These are phyloP conservation scores for Lepidium africanum DNA, from an alignment of 345 rosid genomes.

Conservation along the genomic window DNA sequence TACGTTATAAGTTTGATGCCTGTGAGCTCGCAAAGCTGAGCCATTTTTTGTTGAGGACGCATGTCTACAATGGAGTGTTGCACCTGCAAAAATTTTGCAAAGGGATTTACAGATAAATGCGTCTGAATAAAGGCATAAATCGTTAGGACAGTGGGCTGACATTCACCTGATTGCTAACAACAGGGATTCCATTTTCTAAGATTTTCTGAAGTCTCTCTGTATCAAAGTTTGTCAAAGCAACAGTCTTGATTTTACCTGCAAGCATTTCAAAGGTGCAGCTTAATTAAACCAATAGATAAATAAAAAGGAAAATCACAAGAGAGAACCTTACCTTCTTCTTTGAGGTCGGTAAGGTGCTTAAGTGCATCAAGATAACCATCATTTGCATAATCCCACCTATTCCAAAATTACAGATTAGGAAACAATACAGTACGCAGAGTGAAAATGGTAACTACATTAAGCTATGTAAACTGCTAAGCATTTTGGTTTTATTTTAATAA, in stretches of 20 bases:
- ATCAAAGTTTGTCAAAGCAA: conserved; percentile 93
- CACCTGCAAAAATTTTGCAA: conserved; percentile 40
- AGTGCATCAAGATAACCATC: conserved; percentile 82
- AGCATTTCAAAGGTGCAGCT: conserved; percentile 12
- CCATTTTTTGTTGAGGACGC: conserved; percentile 97
- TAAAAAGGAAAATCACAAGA: background rate
- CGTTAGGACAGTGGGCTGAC: background rate
- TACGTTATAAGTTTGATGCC: conserved; percentile 96
- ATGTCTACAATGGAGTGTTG: too few species aligned
- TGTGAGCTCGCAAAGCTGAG: conserved; percentile 82
- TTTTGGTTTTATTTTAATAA: background rate
- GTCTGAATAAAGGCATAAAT: background rate
- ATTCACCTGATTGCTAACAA: conserved; percentile 92
- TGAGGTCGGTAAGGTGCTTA: conserved; percentile 77
- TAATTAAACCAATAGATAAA: background rate
- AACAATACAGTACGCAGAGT: background rate
- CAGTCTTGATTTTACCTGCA: conserved; percentile 84
- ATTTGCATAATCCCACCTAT: conserved; percentile 96
- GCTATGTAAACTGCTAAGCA: background rate
- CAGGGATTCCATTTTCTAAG: conserved; percentile 79
- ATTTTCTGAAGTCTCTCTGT: conserved; percentile 77
- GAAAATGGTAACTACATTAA: background rate
- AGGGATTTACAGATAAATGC: background rate
- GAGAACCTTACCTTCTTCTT: conserved; percentile 64
- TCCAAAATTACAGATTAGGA: background rate